phyloP scores from a whole-genome alignment of 495 filamentous ascomycete genomes.

The Annulohypoxylon bovei region DNA sequence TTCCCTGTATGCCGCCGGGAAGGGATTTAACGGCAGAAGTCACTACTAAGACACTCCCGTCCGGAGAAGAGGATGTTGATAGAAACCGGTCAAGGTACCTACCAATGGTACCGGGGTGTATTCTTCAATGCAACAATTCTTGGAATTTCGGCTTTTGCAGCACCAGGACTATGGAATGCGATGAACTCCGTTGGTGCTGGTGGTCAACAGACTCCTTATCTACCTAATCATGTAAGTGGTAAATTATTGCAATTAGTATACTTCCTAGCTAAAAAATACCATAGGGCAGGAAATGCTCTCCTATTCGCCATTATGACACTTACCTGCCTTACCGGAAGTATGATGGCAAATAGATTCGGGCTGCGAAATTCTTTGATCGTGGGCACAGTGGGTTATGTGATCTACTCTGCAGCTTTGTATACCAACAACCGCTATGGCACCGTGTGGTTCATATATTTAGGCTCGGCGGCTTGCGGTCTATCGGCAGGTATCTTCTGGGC shows the following conservation, averaged over 20 bases:
- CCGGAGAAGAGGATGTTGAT: background rate
- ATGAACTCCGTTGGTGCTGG: slow-evolving; percentile 23
- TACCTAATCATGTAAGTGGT: slow-evolving; percentile 16
- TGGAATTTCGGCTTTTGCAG: slow-evolving; percentile 18
- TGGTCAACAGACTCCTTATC: slow-evolving; percentile 8
- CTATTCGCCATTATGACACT: slow-evolving; percentile 18
- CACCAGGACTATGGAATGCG: slow-evolving; percentile 23
- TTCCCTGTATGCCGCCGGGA: background rate
- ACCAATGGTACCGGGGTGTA: slow-evolving; percentile 18
- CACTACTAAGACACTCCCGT: background rate
- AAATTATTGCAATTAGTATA: background rate
- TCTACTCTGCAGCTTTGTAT: slow-evolving; percentile 13
- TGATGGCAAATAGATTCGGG: slow-evolving; percentile 18
- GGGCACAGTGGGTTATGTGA: slow-evolving; percentile 13
- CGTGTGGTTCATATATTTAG: slow-evolving; percentile 19
- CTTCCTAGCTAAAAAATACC: background rate
- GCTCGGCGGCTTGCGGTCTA: slow-evolving; percentile 13
- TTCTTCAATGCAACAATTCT: slow-evolving; percentile 20
- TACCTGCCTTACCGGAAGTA: slow-evolving; percentile 15
- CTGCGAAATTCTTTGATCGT: slow-evolving; percentile 10
- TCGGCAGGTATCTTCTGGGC: slow-evolving; percentile 14
- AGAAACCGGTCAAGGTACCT: background rate
- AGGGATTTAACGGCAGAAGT: background rate
- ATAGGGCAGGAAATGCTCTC: slow-evolving; percentile 15
- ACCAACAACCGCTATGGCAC: slow-evolving; percentile 15